Percentiles rank a stretch among this genome's conserved stretches.
phyloP scores from a whole-genome alignment of 2,329 filamentous ascomycete genomes.

The Aspergillus spinulosporus region DNA sequence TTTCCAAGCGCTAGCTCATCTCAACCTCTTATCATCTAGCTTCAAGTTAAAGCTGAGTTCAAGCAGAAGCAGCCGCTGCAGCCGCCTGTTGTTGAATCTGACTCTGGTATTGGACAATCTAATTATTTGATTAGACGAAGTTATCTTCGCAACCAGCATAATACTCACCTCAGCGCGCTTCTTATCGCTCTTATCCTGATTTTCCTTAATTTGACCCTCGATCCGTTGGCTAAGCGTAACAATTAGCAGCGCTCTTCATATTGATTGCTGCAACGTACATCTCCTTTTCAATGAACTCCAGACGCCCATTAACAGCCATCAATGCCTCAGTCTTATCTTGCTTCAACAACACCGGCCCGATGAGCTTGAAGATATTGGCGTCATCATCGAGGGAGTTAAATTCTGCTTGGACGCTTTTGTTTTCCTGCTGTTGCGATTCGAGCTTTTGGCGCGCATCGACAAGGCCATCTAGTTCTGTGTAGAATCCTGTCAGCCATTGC shows the following conservation, averaged over 20 bases:
- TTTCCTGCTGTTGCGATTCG: constrained; percentile 90
- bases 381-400: constrained; percentile 76
- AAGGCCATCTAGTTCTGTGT: constrained; percentile 71
- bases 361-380: constrained; percentile 92
- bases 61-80: constrained; percentile 35
- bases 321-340: constrained; percentile 90
- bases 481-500: neutral
- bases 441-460: constrained; percentile 84
- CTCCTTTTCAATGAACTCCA: constrained; percentile 92
- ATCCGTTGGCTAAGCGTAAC: constrained; percentile 58
- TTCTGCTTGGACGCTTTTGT: constrained; percentile 85
- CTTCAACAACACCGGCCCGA: constrained; percentile 89
- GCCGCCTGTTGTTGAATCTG: constrained; percentile 39
- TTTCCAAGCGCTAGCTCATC: neutral
- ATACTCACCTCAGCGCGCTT: constrained; percentile 63
- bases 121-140: constrained; percentile 19
- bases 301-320: constrained; percentile 82
- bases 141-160: neutral
- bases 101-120: constrained; percentile 45
- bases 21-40: neutral
- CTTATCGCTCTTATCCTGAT: constrained; percentile 64
- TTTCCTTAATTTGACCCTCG: constrained; percentile 64
- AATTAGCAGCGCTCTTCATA: constrained; percentile 11
- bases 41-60: constrained; percentile 11
- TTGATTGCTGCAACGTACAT: constrained; percentile 53